Percentiles rank a stretch among this genome's conserved stretches.
Conservation (phyloP, 495 filamentous ascomycete species). For the Lepidopterella palustris region DNA sequence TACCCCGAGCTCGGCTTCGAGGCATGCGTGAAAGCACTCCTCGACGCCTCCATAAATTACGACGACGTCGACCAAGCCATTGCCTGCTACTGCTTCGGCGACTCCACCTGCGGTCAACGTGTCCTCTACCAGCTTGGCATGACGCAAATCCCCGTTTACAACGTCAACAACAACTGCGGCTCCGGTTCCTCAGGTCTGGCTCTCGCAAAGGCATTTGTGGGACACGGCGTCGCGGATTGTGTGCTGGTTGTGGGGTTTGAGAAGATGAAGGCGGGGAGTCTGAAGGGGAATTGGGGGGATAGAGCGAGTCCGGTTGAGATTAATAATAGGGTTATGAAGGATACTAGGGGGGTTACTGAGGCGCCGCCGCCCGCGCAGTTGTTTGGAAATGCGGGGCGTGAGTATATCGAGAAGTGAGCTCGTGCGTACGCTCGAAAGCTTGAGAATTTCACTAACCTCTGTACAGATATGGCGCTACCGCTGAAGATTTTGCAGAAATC, state of each 20-base stretch:
- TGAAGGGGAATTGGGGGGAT: slow-evolving; percentile 75
- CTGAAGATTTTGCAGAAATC: slow-evolving; percentile 89
- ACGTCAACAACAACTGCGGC: slow-evolving; percentile 97
- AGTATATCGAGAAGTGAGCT: slow-evolving; percentile 94
- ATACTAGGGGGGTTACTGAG: slow-evolving; percentile 70
- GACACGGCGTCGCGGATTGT: slow-evolving; percentile 73
- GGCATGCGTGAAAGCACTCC: slow-evolving; percentile 89
- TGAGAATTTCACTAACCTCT: too few relatives aligned
- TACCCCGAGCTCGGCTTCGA: slow-evolving; percentile 90
- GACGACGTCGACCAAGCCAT: slow-evolving; percentile 93
- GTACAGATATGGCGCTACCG: slow-evolving; percentile 66
- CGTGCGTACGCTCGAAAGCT: too few relatives aligned
- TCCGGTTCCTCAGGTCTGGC: slow-evolving; percentile 84
- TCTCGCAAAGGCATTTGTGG: slow-evolving; percentile 75
- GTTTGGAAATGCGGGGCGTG: slow-evolving; percentile 90
- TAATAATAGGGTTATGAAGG: slow-evolving; percentile 68
- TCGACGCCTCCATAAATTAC: slow-evolving; percentile 92
- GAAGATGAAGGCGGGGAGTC: slow-evolving; percentile 90
- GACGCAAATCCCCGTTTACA: slow-evolving; percentile 91
- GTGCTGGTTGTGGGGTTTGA: slow-evolving; percentile 92
- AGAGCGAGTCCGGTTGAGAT: slow-evolving; percentile 68
- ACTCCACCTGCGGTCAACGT: slow-evolving; percentile 89
- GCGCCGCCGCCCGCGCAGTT: slow-evolving; percentile 83
- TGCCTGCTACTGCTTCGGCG: slow-evolving; percentile 95
- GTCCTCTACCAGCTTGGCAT: slow-evolving; percentile 99